Conservation (phyloP, 192 early-diverging fungal genomes). For the Rhizoclosmatium sp. region DNA sequence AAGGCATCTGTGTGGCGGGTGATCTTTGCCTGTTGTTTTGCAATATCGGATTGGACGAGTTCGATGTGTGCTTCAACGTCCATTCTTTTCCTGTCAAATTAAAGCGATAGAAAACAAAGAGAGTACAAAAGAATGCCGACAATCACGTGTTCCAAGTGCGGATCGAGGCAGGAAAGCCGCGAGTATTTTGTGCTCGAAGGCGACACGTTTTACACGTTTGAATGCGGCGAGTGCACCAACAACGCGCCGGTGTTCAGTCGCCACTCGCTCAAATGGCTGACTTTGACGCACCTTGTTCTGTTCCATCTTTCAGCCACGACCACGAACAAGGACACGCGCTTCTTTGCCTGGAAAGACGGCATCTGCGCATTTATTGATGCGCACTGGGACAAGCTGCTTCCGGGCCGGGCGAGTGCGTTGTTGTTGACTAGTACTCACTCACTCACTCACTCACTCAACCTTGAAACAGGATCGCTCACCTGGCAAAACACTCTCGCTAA, state of each 20-base stretch:
- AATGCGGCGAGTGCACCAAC: slow-evolving; percentile 69
- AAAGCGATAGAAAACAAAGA: no score
- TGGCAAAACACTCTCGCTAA: slow-evolving; percentile 91
- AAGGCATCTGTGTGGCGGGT: no score
- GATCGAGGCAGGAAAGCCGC: neutral
- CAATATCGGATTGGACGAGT: no score
- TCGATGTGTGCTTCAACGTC: no score
- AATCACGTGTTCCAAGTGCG: neutral
- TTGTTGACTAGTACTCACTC: neutral
- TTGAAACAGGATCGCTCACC: slow-evolving; percentile 66
- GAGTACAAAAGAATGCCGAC: no score
- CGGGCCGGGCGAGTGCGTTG: slow-evolving; percentile 70
- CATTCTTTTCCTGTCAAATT: no score
- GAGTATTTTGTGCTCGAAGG: slow-evolving; percentile 62
- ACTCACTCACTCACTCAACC: slow-evolving; percentile 6
- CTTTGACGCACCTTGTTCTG: slow-evolving; percentile 76
- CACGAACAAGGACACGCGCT: slow-evolving; percentile 55
- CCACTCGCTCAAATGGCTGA: slow-evolving; percentile 49
- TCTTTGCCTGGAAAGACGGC: slow-evolving; percentile 82
- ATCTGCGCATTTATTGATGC: slow-evolving; percentile 80
- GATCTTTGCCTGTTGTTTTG: no score
- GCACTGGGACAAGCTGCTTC: slow-evolving; percentile 77
- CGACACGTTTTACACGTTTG: slow-evolving; percentile 79
- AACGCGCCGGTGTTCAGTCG: neutral
- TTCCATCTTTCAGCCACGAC: slow-evolving; percentile 73